A percentile compares a stretch with the other conserved stretches of the same genome.
phyloP scores from a whole-genome alignment of 495 filamentous ascomycete genomes.

The Penicillium turbatum region DNA sequence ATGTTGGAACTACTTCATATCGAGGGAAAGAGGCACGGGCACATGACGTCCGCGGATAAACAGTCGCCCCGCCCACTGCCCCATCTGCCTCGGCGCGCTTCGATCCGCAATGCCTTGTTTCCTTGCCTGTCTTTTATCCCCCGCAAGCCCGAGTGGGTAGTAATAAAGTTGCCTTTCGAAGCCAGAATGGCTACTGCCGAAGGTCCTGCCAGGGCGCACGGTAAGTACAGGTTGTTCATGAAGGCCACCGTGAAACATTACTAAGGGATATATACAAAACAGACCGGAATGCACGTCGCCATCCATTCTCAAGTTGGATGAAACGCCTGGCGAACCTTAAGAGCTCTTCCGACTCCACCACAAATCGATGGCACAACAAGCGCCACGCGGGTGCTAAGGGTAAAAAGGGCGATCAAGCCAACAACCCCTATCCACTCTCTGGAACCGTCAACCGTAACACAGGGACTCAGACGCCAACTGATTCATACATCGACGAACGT shows the following conservation, averaged over 20 bases:
- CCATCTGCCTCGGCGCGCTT: constrained; percentile 15
- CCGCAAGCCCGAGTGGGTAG: constrained; percentile 8
- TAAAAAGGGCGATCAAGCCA: constrained; percentile 63
- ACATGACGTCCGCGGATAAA: constrained; percentile 33
- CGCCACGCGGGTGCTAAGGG: constrained; percentile 44
- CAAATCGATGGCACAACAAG: constrained; percentile 48
- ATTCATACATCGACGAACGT: constrained; percentile 33
- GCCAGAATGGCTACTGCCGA: constrained; percentile 64
- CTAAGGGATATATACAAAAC: constrained; percentile 20
- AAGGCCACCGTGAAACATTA: constrained; percentile 4
- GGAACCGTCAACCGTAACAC: constrained; percentile 42
- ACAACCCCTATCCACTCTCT: constrained; percentile 81
- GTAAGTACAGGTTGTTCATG: constrained; percentile 39
- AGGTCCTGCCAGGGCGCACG: constrained; percentile 58
- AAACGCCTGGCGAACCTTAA: constrained; percentile 89
- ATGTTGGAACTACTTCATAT: neutral
- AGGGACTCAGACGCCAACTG: constrained; percentile 54
- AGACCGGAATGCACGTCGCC: constrained; percentile 68
- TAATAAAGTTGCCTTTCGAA: constrained; percentile 1
- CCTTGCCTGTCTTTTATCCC: constrained; percentile 3
- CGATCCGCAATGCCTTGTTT: constrained; percentile 1
- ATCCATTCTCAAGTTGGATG: constrained; percentile 90
- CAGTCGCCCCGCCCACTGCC: constrained; percentile 20
- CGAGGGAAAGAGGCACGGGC: constrained; percentile 18
- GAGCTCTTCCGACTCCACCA: constrained; percentile 48